Evolutionary conservation across 257 asterid species (phyloP).

Genomic region (Nicotiana paniculata): DNA sequence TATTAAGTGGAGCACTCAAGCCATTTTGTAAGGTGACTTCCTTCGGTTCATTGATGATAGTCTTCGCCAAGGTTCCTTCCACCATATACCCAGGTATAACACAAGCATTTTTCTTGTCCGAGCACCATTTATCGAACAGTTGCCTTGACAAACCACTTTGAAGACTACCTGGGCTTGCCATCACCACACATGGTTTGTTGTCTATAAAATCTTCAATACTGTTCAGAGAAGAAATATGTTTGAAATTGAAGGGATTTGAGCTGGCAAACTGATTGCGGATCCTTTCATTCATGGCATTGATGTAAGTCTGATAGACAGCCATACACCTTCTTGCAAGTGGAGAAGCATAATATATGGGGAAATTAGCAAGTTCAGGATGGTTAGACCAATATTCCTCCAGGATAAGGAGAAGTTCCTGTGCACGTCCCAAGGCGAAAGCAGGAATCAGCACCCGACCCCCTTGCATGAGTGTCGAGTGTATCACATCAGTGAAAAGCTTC

Average conservation of each 20-base stretch:
- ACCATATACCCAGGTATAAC: slow-evolving; percentile 87
- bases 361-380: slow-evolving; percentile 79
- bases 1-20: slow-evolving; percentile 72
- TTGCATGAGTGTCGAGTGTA: slow-evolving; percentile 67
- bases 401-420: slow-evolving; percentile 92
- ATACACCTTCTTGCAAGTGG: slow-evolving; percentile 96
- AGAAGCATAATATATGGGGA: slow-evolving; percentile 93
- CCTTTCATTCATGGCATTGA: slow-evolving; percentile 90
- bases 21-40: slow-evolving; percentile 92
- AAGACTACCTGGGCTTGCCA: slow-evolving; percentile 94
- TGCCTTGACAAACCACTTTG: slow-evolving; percentile 97
- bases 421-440: slow-evolving; percentile 93
- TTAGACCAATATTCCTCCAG: slow-evolving; percentile 90
- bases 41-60: slow-evolving; percentile 82
- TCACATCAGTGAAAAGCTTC: slow-evolving; percentile 85
- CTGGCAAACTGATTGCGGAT: slow-evolving; percentile 66
- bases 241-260: slow-evolving; percentile 83
- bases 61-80: slow-evolving; percentile 85
- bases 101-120: slow-evolving; percentile 84
- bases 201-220: slow-evolving; percentile 83
- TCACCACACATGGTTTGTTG: slow-evolving; percentile 91
- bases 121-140: slow-evolving; percentile 91
- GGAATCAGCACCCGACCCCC: slow-evolving; percentile 97
- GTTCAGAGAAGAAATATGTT: slow-evolving; percentile 78
- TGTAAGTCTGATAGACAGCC: slow-evolving; percentile 94